A percentile compares a stretch with the other conserved stretches of the same genome.
These are phyloP conservation scores for Flaveria robusta DNA, from an alignment of 129 eudicot species.

Conservation along the genomic window DNA sequence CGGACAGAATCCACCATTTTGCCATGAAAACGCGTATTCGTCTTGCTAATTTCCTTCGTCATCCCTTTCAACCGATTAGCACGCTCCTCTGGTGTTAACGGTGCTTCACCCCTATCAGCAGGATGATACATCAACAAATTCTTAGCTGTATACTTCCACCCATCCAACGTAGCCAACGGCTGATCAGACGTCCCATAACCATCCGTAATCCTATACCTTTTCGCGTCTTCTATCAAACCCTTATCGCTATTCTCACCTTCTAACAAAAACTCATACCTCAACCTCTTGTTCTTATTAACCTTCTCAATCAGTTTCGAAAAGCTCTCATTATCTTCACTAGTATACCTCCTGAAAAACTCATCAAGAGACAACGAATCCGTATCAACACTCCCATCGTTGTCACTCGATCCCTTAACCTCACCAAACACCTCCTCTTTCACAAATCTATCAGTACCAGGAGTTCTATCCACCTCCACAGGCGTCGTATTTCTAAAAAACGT, in stretches of 20 bases:
- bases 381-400: conserved; percentile 33
- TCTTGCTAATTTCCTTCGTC: conserved; percentile 69
- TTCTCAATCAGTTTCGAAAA: conserved; percentile 71
- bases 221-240: conserved; percentile 57
- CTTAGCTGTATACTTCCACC: conserved; percentile 87
- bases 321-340: conserved; percentile 93
- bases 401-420: background rate
- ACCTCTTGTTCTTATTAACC: conserved; percentile 71
- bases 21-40: conserved; percentile 81
- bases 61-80: conserved; percentile 62
- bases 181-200: conserved; percentile 93
- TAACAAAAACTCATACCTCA: conserved; percentile 62
- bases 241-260: conserved; percentile 60
- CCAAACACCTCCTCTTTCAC: conserved; percentile 27
- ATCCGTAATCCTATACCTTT: conserved; percentile 68
- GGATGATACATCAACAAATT: conserved; percentile 96
- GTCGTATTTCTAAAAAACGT: conserved; percentile 64
- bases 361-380: conserved; percentile 55
- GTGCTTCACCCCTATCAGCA: conserved; percentile 75
- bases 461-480: conserved; percentile 50
- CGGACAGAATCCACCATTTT: conserved; percentile 55
- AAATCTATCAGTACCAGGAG: conserved; percentile 33
- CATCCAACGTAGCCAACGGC: conserved; percentile 70
- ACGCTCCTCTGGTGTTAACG: conserved; percentile 70
- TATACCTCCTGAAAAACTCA: conserved; percentile 76